These are phyloP conservation scores for Aspergillus candidus DNA, from an alignment of 2,329 filamentous ascomycete genomes.

Conservation along the genomic window DNA sequence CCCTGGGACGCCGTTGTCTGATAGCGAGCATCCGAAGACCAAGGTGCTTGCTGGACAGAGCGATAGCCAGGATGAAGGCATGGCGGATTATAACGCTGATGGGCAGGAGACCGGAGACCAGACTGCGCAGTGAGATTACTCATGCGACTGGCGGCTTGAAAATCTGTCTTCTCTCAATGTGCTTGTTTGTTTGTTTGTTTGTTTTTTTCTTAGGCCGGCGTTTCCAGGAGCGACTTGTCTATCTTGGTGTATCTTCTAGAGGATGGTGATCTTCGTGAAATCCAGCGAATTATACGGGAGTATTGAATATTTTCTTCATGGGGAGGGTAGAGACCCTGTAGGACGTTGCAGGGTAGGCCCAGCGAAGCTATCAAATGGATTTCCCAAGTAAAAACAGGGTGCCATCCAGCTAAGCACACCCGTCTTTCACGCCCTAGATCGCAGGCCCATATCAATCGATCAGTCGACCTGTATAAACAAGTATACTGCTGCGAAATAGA, in stretches of 20 bases:
- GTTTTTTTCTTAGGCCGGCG: slow-evolving; percentile 6
- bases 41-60: slow-evolving; percentile 57
- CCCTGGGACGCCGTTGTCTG: slow-evolving; percentile 61
- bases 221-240: slow-evolving; percentile 9
- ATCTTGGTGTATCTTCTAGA: slow-evolving; percentile 1
- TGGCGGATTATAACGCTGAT: slow-evolving; percentile 27
- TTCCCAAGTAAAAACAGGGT: no score
- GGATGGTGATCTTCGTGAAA: no score
- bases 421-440: no score
- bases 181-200: background rate
- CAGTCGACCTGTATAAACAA: no score
- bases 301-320: no score
- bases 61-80: slow-evolving; percentile 30
- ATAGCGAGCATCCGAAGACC: slow-evolving; percentile 54
- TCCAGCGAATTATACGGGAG: no score
- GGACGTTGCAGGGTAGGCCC: no score
- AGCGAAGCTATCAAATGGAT: no score
- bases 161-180: background rate
- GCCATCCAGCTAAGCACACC: no score
- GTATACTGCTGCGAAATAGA: no score
- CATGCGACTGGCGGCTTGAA: background rate
- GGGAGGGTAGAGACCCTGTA: no score
- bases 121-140: slow-evolving; percentile 11
- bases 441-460: no score
- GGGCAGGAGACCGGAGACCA: slow-evolving; percentile 18